These are phyloP conservation scores for Macrolepiota albuminosa DNA, from an alignment of 768 basidiomycete genomes.

Conservation along the genomic window DNA sequence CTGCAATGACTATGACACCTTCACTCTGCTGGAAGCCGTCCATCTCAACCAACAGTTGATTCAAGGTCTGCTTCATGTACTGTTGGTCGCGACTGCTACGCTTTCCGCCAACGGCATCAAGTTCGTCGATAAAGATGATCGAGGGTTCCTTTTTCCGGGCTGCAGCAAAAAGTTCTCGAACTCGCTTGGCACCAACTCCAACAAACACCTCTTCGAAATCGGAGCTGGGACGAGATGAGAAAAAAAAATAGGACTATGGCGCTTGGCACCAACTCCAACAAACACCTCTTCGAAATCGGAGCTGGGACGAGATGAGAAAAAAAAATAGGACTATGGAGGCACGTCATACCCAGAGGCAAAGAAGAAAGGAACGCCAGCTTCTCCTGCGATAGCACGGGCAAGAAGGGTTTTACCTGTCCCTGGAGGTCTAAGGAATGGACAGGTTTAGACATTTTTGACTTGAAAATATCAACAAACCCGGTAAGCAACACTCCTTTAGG, in stretches of 20 bases:
- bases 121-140: slow-evolving; percentile 97
- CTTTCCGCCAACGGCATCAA: slow-evolving; percentile 92
- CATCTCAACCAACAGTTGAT: slow-evolving; percentile 95
- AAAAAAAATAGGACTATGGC: too few species aligned
- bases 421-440: slow-evolving; percentile 44
- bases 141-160: slow-evolving; percentile 94
- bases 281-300: slow-evolving; percentile 99
- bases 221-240: slow-evolving; percentile 42
- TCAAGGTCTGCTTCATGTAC: slow-evolving; percentile 91
- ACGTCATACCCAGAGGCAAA: slow-evolving; percentile 80
- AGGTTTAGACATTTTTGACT: not conserved
- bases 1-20: slow-evolving; percentile 93
- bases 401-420: slow-evolving; percentile 98
- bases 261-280: slow-evolving; percentile 91
- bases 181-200: slow-evolving; percentile 90
- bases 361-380: slow-evolving; percentile 97
- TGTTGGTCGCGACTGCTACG: slow-evolving; percentile 80
- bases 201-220: slow-evolving; percentile 99
- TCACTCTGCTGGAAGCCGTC: slow-evolving; percentile 94
- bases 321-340: not conserved
- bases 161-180: slow-evolving; percentile 90
- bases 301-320: slow-evolving; percentile 28
- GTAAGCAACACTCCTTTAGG: slow-evolving; percentile 91
- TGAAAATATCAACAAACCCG: slow-evolving; percentile 37
- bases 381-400: slow-evolving; percentile 95